Evolutionary conservation across 306 rosid species (phyloP), one percentile per base, ranked within the genome.

Genomic region (Malus orientalis): DNA sequence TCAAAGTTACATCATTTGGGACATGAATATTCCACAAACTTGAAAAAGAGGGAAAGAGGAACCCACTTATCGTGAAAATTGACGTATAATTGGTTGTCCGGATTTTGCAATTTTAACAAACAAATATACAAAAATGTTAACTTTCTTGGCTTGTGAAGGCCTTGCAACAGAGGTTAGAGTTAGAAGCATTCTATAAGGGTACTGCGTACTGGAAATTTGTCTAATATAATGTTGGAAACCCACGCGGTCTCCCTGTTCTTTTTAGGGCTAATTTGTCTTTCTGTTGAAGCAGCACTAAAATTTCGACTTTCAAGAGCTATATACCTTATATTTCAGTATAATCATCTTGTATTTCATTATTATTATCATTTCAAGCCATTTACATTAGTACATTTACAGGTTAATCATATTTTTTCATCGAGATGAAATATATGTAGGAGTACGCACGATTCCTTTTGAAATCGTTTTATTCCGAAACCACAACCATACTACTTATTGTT

Each of bases 1-100:
- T 73, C 67, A 73, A 73, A 38, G 57, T 58, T 59, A 30, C 57
- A 73, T 73, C 57, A 73, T 73, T 73, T 14, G 55, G 57, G 68
- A 40, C 68, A 25, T 40, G 76, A 59, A 73, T 9, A 58, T 36
- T 66, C 27, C 49, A 36, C 29, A 9, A 64, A 22, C 20, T 22
- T 38, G 9, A 27, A 72, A 64, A 6, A 61, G 38, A 25, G n/a
- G 3, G 10, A 63, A 9, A 13, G 36, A 15, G 8, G 33, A 38
- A 66, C 70, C 67, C 57, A 73, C 67, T 58, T 36, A 36, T 70
- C 25, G 33, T 53, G 25, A 7, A 36, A 66, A 10, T 11, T 33
- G 22, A 20, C 22, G 38, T 66, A 66, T 4, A 66, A 66, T 64
- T 66, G 51, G 49, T 7, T 33, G 67, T 63, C 30, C 16, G 38